phyloP scores from a whole-genome alignment of 805 yeast genomes.

The Teunomyces lycoperdinae region DNA sequence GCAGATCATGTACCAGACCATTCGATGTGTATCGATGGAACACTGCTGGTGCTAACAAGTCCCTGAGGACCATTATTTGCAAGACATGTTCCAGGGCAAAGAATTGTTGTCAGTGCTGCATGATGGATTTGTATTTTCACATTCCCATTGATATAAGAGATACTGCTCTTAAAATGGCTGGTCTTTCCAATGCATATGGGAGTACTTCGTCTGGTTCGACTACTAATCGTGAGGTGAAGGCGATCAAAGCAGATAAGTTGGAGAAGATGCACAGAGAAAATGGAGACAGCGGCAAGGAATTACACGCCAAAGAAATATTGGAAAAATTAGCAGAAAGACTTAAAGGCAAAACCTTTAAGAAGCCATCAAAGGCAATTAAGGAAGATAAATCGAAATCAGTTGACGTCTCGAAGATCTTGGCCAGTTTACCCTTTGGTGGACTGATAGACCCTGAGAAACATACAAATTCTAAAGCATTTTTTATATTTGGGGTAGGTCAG shows the following conservation, averaged over 20 bases:
- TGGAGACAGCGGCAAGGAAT: slow-evolving; percentile 7
- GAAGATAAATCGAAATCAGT: slow-evolving; percentile 21
- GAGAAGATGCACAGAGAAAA: slow-evolving; percentile 35
- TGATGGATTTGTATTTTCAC: slow-evolving; percentile 77
- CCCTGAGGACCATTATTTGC: slow-evolving; percentile 71
- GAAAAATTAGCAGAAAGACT: slow-evolving; percentile 42
- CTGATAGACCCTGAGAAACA: slow-evolving; percentile 45
- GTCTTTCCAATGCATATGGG: slow-evolving; percentile 24
- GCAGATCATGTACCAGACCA: slow-evolving; percentile 82
- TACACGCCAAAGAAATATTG: slow-evolving; percentile 50
- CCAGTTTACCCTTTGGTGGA: slow-evolving; percentile 69
- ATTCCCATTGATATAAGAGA: slow-evolving; percentile 80
- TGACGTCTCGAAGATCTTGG: slow-evolving; percentile 51
- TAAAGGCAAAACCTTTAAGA: slow-evolving; percentile 8
- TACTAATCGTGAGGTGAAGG: slow-evolving; percentile 34
- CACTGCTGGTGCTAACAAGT: slow-evolving; percentile 40
- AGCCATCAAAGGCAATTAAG: slow-evolving; percentile 7
- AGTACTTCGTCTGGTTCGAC: background rate
- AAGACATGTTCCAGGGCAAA: slow-evolving; percentile 72
- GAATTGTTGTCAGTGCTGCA: slow-evolving; percentile 86
- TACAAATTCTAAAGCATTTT: slow-evolving; percentile 51
- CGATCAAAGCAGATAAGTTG: slow-evolving; percentile 46
- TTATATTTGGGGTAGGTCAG: slow-evolving; percentile 70
- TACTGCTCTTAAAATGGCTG: slow-evolving; percentile 73
- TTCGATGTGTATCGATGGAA: slow-evolving; percentile 81